Percentiles rank a stretch among this genome's conserved stretches.
phyloP scores from a whole-genome alignment of 192 early-diverging fungal species.

The Lobosporangium transversale region DNA sequence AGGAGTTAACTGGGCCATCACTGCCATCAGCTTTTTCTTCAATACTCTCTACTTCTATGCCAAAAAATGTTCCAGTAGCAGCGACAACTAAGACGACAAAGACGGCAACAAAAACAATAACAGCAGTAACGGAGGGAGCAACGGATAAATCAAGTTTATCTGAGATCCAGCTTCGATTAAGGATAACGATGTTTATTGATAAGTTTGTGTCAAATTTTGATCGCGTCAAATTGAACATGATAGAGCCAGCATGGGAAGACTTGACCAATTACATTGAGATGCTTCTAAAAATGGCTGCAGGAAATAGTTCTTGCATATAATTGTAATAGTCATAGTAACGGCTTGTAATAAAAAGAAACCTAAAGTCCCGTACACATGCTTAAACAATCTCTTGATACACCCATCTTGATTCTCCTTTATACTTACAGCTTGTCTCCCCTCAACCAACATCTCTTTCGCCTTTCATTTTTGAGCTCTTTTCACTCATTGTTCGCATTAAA shows the following conservation, averaged over 20 bases:
- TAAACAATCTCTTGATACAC: too few relatives aligned
- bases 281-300: neutral
- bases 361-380: too few relatives aligned
- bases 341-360: too few relatives aligned
- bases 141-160: constrained; percentile 8
- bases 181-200: constrained; percentile 38
- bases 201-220: constrained; percentile 45
- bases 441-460: neutral
- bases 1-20: too few relatives aligned
- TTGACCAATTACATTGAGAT: neutral
- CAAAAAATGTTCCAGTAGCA: neutral
- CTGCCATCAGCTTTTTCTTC: too few relatives aligned
- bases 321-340: too few relatives aligned
- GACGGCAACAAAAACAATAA: neutral
- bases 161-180: constrained; percentile 21
- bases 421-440: neutral
- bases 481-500: neutral
- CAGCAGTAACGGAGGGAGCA: neutral
- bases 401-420: too few relatives aligned
- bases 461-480: neutral
- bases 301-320: too few relatives aligned
- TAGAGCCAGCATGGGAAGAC: constrained; percentile 31
- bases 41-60: too few relatives aligned
- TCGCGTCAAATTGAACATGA: constrained; percentile 18
- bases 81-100: neutral